Evolutionary conservation across 192 early-diverging fungal species (phyloP).

Genomic region (Geranomyces michiganensis): DNA sequence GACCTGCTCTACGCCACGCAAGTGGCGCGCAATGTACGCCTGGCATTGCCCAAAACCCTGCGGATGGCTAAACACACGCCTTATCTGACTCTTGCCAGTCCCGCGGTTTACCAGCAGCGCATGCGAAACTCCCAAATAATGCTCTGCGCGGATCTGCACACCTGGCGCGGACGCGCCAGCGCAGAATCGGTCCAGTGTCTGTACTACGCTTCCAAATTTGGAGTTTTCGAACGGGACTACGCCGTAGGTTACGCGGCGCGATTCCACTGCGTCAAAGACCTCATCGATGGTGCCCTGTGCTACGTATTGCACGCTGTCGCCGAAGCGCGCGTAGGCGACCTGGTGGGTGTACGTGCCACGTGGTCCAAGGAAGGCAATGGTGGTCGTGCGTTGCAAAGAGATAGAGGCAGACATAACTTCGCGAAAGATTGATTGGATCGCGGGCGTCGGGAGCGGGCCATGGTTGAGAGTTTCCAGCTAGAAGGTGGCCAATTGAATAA

Average conservation of each 20-base stretch:
- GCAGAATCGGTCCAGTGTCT: slow-evolving; percentile 82
- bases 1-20: slow-evolving; percentile 73
- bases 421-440: slow-evolving; percentile 70
- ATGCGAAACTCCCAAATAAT: slow-evolving; percentile 83
- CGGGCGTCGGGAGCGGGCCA: slow-evolving; percentile 73
- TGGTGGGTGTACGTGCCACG: slow-evolving; percentile 90
- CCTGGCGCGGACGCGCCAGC: slow-evolving; percentile 37
- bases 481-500: not conserved
- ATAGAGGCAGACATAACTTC: slow-evolving; percentile 92
- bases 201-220: slow-evolving; percentile 76
- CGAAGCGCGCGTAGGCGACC: slow-evolving; percentile 77
- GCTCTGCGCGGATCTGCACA: slow-evolving; percentile 75
- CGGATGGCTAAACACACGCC: slow-evolving; percentile 76
- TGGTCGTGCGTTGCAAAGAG: slow-evolving; percentile 75
- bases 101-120: slow-evolving; percentile 71
- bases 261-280: slow-evolving; percentile 78
- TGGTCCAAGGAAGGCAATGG: slow-evolving; percentile 90
- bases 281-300: slow-evolving; percentile 49
- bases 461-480: slow-evolving; percentile 71
- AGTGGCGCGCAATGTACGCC: slow-evolving; percentile 69
- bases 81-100: slow-evolving; percentile 60
- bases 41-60: slow-evolving; percentile 83
- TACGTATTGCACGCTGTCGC: slow-evolving; percentile 69
- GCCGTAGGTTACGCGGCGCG: slow-evolving; percentile 78
- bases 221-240: slow-evolving; percentile 97